Evolutionary conservation across 768 basidiomycete species (phyloP).

Genomic region (Cantharellus cinnabarinus): DNA sequence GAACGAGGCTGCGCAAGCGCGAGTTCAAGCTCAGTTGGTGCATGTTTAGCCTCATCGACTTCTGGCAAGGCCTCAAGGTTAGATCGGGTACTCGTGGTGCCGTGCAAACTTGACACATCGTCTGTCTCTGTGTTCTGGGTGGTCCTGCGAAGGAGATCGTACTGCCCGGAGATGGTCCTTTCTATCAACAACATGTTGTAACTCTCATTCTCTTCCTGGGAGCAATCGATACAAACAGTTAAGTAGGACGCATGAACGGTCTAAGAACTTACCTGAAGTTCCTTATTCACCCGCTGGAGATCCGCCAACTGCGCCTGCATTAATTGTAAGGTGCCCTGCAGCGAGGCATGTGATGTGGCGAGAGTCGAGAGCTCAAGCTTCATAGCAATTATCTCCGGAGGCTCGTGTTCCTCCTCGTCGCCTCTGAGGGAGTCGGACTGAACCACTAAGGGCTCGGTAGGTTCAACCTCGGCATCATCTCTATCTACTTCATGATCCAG

Average conservation of each 20-base stretch:
- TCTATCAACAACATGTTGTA: constrained; percentile 89
- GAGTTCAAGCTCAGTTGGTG: neutral
- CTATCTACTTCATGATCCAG: constrained; percentile 25
- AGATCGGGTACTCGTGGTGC: neutral
- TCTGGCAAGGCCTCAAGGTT: constrained; percentile 6
- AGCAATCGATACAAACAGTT: neutral
- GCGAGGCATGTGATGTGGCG: constrained; percentile 62
- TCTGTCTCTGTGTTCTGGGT: neutral
- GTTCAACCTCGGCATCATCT: constrained; percentile 13
- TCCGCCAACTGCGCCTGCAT: constrained; percentile 72
- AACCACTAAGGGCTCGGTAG: constrained; percentile 7
- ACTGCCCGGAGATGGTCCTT: constrained; percentile 76
- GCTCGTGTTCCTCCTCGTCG: constrained; percentile 38
- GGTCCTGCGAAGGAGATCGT: constrained; percentile 47
- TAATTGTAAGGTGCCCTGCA: constrained; percentile 69
- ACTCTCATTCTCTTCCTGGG: constrained; percentile 79
- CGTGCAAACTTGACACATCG: neutral
- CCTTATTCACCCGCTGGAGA: constrained; percentile 69
- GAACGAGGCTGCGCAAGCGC: constrained; percentile 8
- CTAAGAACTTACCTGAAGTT: constrained; percentile 29
- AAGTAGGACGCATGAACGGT: neutral
- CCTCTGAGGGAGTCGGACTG: neutral
- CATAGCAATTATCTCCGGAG: constrained; percentile 74
- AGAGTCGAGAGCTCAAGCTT: constrained; percentile 70
- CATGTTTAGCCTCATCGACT: neutral